A percentile compares a stretch with the other conserved stretches of the same genome.
phyloP scores from a whole-genome alignment of 352 stramenopile genomes.

The Globisporangium camurandrum region DNA sequence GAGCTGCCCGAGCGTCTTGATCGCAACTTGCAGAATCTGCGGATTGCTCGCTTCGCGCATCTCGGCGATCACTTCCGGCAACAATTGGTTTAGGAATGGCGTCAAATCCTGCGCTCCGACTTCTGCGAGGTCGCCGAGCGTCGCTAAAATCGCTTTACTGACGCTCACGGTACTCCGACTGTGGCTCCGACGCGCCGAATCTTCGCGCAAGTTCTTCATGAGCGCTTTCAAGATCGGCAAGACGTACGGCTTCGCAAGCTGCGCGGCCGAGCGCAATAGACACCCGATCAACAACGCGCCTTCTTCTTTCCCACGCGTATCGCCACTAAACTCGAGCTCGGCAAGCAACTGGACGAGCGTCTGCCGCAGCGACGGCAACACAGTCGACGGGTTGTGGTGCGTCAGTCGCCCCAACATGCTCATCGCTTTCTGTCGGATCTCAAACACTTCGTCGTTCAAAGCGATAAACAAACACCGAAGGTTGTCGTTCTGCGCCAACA shows the following conservation, averaged over 20 bases:
- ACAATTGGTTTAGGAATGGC: constrained; percentile 73
- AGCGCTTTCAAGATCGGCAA: constrained; percentile 77
- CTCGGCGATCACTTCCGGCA: constrained; percentile 85
- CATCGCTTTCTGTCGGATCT: constrained; percentile 86
- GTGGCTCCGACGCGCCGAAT: constrained; percentile 57
- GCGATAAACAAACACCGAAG: constrained; percentile 82
- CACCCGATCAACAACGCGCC: constrained; percentile 74
- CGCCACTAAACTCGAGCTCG: constrained; percentile 80
- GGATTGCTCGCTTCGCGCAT: constrained; percentile 82
- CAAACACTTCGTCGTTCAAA: constrained; percentile 82
- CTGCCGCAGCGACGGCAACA: constrained; percentile 76
- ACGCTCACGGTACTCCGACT: constrained; percentile 73
- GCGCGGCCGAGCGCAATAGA: constrained; percentile 64
- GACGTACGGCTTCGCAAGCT: constrained; percentile 79
- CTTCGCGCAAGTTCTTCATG: constrained; percentile 85
- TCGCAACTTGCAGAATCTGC: constrained; percentile 78
- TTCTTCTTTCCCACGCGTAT: constrained; percentile 78
- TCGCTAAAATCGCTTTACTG: constrained; percentile 80
- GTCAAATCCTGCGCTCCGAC: constrained; percentile 73
- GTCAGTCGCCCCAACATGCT: constrained; percentile 81
- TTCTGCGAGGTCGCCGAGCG: constrained; percentile 70
- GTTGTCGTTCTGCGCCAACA: constrained; percentile 79
- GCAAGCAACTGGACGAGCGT: constrained; percentile 82
- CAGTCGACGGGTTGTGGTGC: constrained; percentile 75
- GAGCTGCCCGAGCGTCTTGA: constrained; percentile 79